Evolutionary conservation across 257 asterid species (phyloP).

Genomic region (Scutellaria minor): DNA sequence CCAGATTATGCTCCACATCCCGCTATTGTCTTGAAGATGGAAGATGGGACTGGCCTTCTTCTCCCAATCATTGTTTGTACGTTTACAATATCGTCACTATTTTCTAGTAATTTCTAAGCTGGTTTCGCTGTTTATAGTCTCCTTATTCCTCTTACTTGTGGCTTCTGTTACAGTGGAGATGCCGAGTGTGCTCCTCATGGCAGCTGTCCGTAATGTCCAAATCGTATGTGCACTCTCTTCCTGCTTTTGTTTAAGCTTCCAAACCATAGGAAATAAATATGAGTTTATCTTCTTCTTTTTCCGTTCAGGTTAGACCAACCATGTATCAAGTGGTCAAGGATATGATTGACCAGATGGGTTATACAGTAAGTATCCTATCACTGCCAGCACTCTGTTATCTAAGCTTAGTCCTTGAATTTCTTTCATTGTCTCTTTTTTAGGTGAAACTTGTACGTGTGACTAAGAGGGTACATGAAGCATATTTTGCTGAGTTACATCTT

Average conservation of each 20-base stretch:
- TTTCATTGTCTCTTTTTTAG: conserved; percentile 42
- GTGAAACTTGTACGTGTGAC: conserved; percentile 92
- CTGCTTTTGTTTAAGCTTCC: conserved; percentile 12
- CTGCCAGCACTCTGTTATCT: conserved; percentile 3
- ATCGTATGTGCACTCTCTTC: conserved; percentile 52
- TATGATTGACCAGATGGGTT: conserved; percentile 97
- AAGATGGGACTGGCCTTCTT: conserved; percentile 91
- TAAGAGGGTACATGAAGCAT: conserved; percentile 95
- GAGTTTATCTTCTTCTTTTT: background rate
- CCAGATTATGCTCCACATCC: conserved; percentile 94
- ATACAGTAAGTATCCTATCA: conserved; percentile 52
- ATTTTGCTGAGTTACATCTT: conserved; percentile 78
- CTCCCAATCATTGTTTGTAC: conserved; percentile 92
- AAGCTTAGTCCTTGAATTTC: background rate
- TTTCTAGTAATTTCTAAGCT: conserved; percentile 25
- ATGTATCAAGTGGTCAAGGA: conserved; percentile 90
- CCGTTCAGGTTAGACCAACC: conserved; percentile 87
- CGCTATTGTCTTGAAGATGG: conserved; percentile 93
- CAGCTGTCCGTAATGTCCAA: conserved; percentile 91
- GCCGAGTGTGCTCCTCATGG: conserved; percentile 97
- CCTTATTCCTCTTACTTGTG: conserved; percentile 20
- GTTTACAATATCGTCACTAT: conserved; percentile 32
- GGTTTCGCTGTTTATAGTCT: background rate
- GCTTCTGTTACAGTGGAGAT: conserved; percentile 80
- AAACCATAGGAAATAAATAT: background rate